Conservation (phyloP, 345 rosid genomes). For the Gossypium raimondii region DNA sequence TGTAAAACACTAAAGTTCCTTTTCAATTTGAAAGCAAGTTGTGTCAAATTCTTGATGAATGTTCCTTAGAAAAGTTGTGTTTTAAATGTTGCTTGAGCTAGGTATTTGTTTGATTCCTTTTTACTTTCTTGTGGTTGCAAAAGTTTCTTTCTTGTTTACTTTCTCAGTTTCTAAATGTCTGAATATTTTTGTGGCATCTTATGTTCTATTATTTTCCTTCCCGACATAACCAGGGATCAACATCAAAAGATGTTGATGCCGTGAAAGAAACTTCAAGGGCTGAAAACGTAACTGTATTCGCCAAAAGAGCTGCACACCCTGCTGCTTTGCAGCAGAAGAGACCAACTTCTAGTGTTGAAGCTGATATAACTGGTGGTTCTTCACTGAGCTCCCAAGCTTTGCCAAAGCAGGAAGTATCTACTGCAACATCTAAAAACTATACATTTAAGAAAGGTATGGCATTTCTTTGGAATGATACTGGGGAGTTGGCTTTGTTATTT, state of each 20-base stretch:
- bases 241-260: conserved; percentile 57
- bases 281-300: conserved; percentile 58
- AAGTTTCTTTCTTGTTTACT: neutral
- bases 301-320: conserved; percentile 60
- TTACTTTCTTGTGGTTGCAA: conserved; percentile 6
- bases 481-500: conserved; percentile 2
- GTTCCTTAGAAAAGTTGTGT: neutral
- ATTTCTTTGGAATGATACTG: neutral
- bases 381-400: conserved; percentile 59
- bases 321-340: conserved; percentile 59
- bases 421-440: conserved; percentile 83
- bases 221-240: conserved; percentile 49
- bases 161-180: conserved; percentile 1
- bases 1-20: neutral
- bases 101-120: neutral
- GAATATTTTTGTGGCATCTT: conserved; percentile 11
- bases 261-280: conserved; percentile 64
- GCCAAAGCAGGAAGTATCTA: conserved; percentile 85
- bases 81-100: neutral
- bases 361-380: conserved; percentile 87
- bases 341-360: conserved; percentile 93
- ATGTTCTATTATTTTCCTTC: neutral
- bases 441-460: conserved; percentile 73
- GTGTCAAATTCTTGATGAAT: neutral
- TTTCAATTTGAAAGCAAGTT: neutral